Base-by-base conservation (phyloP, 2,329 filamentous ascomycete genomes). In the Penicillium brasilianum region DNA sequence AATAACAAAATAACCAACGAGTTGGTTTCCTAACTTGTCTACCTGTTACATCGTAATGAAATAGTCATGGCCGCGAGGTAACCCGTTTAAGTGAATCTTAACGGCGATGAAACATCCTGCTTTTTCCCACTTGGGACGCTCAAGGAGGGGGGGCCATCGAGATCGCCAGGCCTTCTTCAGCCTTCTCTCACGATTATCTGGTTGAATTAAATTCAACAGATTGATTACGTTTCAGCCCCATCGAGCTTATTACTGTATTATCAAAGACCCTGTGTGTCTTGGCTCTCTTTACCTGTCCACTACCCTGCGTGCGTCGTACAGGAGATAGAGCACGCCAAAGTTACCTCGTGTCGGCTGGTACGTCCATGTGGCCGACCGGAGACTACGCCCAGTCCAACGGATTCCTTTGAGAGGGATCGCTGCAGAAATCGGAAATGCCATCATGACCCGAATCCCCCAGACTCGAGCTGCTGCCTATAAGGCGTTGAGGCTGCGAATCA, bases 41-140 rank as follows among this genome's bases (percentile, higher is more conserved):
- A n/a, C 37, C 37, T 41, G 37, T 41, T 41, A n/a, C 10, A 41
- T 20, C 37, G 37, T 41, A 41, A n/a, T 41, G 16, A 41, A 41
- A 41, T 18, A 41, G 8, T 20, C 48, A 28, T 43, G 41, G 20
- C 37, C 32, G 43, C 49, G 6, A 32, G 44, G 18, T 58, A 52
- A 20, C 51, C 51, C 22, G 28, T 52, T 58, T 16, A n/a, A 60
- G 54, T 16, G 36, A 30, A 9, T 34, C 37, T 28, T 28, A 61
- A 58, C 48, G 34, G 46, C 18, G 36, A 32, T 59, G 55, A 63
- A 63, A 63, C 55, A 30, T 16, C 44, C 34, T 20, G n/a, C 34
- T 28, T 9, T 57, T 57, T 25, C 55, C 44, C 44, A 50, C 14
- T 50, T 53, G 14, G 50, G 48, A 28, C 7, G 43, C 13, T 28